Conservation (phyloP, 495 filamentous ascomycete genomes). For the Choiromyces venosus region DNA sequence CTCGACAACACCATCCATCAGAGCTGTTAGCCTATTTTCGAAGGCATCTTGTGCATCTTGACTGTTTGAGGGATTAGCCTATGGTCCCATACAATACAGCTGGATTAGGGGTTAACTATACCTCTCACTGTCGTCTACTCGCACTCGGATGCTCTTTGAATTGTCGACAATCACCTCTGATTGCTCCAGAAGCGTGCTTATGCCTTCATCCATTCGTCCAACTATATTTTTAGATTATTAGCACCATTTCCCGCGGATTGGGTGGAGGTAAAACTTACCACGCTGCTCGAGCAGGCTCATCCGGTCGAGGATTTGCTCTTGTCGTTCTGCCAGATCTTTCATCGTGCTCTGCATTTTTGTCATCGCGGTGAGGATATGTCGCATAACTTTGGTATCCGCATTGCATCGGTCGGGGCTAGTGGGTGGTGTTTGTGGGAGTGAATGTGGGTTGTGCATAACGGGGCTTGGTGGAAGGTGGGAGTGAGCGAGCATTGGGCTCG, state of each 20-base stretch:
- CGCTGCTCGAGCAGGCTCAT: slow-evolving; percentile 41
- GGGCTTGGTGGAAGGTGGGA: slow-evolving; percentile 37
- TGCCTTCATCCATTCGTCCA: slow-evolving; percentile 36
- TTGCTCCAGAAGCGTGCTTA: slow-evolving; percentile 40
- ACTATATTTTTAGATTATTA: slow-evolving; percentile 25
- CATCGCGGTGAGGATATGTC: slow-evolving; percentile 39
- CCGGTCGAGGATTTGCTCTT: slow-evolving; percentile 41
- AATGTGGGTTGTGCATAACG: slow-evolving; percentile 32
- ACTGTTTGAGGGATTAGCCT: slow-evolving; percentile 3
- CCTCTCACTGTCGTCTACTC: slow-evolving; percentile 41
- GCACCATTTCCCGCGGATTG: background rate
- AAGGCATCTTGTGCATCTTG: slow-evolving; percentile 41
- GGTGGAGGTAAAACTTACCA: slow-evolving; percentile 28
- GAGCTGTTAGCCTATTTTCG: slow-evolving; percentile 40
- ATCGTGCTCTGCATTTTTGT: slow-evolving; percentile 42
- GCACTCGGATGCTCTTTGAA: slow-evolving; percentile 38
- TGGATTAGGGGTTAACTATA: background rate
- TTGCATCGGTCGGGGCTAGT: slow-evolving; percentile 35
- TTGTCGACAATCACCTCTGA: slow-evolving; percentile 41
- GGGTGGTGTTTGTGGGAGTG: slow-evolving; percentile 35
- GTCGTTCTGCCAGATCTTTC: slow-evolving; percentile 42
- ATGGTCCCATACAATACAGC: background rate
- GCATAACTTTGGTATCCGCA: slow-evolving; percentile 38
- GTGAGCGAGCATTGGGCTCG: slow-evolving; percentile 36
- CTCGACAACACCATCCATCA: slow-evolving; percentile 41